Evolutionary conservation across 257 asterid genomes (phyloP), one percentile per base, ranked within the genome.

Genomic region (Coffea eugenioides): DNA sequence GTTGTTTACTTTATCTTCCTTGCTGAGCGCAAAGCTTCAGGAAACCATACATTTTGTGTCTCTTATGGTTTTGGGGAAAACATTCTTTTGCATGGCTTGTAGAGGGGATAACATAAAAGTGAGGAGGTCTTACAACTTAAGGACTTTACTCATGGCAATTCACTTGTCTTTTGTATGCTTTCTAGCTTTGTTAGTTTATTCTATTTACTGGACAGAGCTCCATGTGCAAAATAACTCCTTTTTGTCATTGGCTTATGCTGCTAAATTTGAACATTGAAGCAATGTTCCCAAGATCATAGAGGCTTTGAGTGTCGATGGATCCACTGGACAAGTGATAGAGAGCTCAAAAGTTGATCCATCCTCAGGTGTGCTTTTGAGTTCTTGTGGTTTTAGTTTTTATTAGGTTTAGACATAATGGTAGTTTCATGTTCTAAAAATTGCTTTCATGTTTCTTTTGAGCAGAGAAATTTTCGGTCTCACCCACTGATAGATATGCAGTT

Each of bases 401-500:
- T 14, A 65, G 16, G 16, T 70, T 6, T 21, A n/a, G 31, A 34
- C 51, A 59, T 54, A 39, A 12, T n/a, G 18, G 31, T 43, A 69
- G 2, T 71, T 14, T 46, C 48, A 36, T 66, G 16, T 49, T 78
- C 34, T 39, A 23, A 21, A 27, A 45, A 52, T 23, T 41, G 7
- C 36, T 36, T 43, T 31, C 31, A 11, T 73, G 68, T 74, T 80
- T 84, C 65, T 71, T 23, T 65, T 65, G 45, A 69, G 83, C 93
- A 92, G 99, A 89, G 39, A 93, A 89, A 85, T 77, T 87, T 75
- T 87, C 87, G 97, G 90, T 90, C 74, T 89, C 98, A 27, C 99
- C 98, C 0, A 87, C 95, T n/a, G 94, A 92, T 86, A 92, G 97
- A 94, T 93, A 95, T 76, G 98, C 98, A 45, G 91, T 95, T 74